phyloP scores from a whole-genome alignment of 2,329 filamentous ascomycete genomes.

The Pseudocercospora musae region DNA sequence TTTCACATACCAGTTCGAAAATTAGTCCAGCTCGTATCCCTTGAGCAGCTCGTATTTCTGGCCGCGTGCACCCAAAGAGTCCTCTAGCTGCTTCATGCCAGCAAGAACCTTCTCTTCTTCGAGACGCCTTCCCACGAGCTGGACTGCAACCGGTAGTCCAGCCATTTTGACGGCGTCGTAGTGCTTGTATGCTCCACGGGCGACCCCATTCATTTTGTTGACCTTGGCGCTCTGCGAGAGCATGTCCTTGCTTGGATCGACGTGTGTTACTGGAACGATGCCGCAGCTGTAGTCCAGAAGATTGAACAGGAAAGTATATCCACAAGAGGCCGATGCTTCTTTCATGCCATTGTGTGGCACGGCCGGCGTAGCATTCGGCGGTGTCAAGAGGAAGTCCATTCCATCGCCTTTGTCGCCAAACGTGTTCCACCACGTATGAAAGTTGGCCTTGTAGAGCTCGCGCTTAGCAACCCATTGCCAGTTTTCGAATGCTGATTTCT shows the following conservation, averaged over 20 bases:
- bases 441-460: constrained; percentile 72
- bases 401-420: constrained; percentile 42
- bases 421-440: constrained; percentile 82
- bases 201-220: constrained; percentile 71
- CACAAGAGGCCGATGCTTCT: constrained; percentile 79
- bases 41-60: constrained; percentile 51
- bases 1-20: not conserved
- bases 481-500: constrained; percentile 72
- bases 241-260: constrained; percentile 66
- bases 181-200: constrained; percentile 76
- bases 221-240: constrained; percentile 61
- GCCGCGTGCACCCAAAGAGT: constrained; percentile 60
- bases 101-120: constrained; percentile 86
- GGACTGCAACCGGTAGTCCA: constrained; percentile 80
- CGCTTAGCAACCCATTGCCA: constrained; percentile 77
- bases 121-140: constrained; percentile 73
- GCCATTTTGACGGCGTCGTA: constrained; percentile 83
- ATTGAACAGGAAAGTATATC: constrained; percentile 93
- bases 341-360: constrained; percentile 84
- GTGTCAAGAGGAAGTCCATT: constrained; percentile 74
- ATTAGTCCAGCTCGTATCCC: constrained; percentile 9
- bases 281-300: constrained; percentile 83
- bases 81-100: constrained; percentile 75
- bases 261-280: constrained; percentile 79
- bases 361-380: constrained; percentile 87